phyloP scores from a whole-genome alignment of 495 filamentous ascomycete species.

The Penicillium goetzii region DNA sequence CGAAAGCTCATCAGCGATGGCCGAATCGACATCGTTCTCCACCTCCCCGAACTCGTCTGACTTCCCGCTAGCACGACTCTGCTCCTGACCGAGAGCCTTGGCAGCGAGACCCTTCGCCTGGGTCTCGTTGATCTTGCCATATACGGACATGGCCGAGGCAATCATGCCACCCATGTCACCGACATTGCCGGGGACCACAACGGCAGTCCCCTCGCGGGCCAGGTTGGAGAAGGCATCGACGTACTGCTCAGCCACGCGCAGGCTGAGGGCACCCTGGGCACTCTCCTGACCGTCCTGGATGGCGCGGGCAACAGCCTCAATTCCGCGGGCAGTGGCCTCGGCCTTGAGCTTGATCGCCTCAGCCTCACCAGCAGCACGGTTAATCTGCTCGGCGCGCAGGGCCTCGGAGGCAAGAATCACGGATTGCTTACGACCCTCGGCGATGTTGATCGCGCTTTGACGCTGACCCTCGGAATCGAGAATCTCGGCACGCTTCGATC shows the following conservation, averaged over 20 bases:
- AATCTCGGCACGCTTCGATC: conserved; percentile 96
- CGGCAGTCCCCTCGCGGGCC: conserved; percentile 89
- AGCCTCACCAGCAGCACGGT: conserved; percentile 86
- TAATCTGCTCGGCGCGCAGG: conserved; percentile 86
- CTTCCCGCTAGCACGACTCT: conserved; percentile 8
- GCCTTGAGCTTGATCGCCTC: conserved; percentile 89
- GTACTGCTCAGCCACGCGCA: conserved; percentile 95
- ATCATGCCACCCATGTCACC: conserved; percentile 99
- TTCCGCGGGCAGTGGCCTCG: conserved; percentile 81
- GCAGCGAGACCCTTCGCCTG: conserved; percentile 72
- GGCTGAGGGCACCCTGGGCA: conserved; percentile 79
- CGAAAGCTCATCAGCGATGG: background rate
- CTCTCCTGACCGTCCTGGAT: conserved; percentile 71
- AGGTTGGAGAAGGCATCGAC: conserved; percentile 92
- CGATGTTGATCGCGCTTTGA: conserved; percentile 97
- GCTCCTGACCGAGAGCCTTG: conserved; percentile 44
- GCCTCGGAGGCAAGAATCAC: conserved; percentile 96
- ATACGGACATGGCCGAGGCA: conserved; percentile 91
- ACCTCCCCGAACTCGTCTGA: conserved; percentile 15
- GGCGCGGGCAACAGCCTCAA: conserved; percentile 76
- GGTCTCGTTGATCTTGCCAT: conserved; percentile 87
- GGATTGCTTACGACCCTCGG: conserved; percentile 92
- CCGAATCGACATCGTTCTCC: conserved; percentile 24
- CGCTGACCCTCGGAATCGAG: conserved; percentile 94
- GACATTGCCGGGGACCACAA: conserved; percentile 95